Conservation (phyloP, 106 monocot genomes). For the Posidonia australis region DNA sequence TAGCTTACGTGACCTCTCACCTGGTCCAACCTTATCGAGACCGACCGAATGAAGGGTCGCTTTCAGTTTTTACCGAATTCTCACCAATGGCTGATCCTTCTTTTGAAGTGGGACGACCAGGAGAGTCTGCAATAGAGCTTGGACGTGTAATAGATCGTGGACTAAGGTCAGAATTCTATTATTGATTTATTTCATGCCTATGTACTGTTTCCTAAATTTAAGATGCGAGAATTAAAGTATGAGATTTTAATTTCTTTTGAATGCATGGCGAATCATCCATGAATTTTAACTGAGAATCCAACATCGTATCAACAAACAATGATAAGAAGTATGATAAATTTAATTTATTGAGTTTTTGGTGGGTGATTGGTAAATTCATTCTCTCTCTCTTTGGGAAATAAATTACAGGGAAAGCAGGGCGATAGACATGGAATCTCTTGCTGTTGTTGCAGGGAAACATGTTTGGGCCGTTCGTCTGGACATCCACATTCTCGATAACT, state of each 20-base stretch:
- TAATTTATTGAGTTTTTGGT: no score
- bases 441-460: conserved; percentile 83
- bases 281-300: no score
- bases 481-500: conserved; percentile 95
- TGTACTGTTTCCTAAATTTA: no score
- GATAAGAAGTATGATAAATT: no score
- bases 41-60: conserved; percentile 76
- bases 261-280: no score
- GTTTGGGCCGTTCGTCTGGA: conserved; percentile 93
- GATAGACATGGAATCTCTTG: conserved; percentile 94
- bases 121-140: conserved; percentile 78
- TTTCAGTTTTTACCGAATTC: conserved; percentile 71
- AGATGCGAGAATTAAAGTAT: no score
- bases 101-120: conserved; percentile 81
- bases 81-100: conserved; percentile 97
- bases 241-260: no score
- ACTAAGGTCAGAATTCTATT: conserved; percentile 37
- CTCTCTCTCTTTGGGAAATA: not conserved
- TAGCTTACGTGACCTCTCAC: conserved; percentile 69
- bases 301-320: no score
- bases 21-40: conserved; percentile 86
- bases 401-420: conserved; percentile 87
- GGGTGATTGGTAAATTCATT: no score
- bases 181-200: not conserved
- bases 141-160: conserved; percentile 90